A percentile compares a stretch with the other conserved stretches of the same genome.
phyloP scores from a whole-genome alignment of 1,284 basidiomycete genomes.

The Malassezia equina region DNA sequence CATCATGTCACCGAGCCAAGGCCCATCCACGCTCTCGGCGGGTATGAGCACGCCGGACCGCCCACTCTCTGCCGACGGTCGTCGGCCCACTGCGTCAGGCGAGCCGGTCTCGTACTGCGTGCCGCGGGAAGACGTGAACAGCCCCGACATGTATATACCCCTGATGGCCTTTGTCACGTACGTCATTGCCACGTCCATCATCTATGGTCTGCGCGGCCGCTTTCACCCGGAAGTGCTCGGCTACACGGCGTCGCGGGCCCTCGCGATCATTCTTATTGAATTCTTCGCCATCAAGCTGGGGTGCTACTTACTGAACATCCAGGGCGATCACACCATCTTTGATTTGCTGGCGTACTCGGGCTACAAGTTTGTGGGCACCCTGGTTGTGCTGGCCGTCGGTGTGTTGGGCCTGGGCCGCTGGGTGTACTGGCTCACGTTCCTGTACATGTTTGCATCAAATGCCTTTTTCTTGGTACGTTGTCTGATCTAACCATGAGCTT shows the following conservation, averaged over 20 bases:
- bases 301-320: slow-evolving; percentile 79
- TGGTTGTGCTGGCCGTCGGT: slow-evolving; percentile 35
- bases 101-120: slow-evolving; percentile 56
- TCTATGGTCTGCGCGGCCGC: slow-evolving; percentile 68
- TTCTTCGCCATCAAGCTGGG: slow-evolving; percentile 79
- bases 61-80: slow-evolving; percentile 1
- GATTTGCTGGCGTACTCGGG: slow-evolving; percentile 67
- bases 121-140: slow-evolving; percentile 88
- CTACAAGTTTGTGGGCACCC: slow-evolving; percentile 75
- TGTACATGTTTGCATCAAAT: slow-evolving; percentile 77
- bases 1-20: slow-evolving; percentile 11
- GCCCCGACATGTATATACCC: slow-evolving; percentile 92
- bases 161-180: slow-evolving; percentile 96
- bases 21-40: slow-evolving; percentile 7
- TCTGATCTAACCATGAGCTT: slow-evolving; percentile 53
- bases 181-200: slow-evolving; percentile 69
- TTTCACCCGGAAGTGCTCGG: slow-evolving; percentile 89
- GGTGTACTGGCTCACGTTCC: slow-evolving; percentile 63
- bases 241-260: slow-evolving; percentile 68
- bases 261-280: slow-evolving; percentile 53
- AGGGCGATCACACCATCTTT: slow-evolving; percentile 57
- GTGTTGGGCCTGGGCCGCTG: slow-evolving; percentile 50
- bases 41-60: slow-evolving; percentile 15
- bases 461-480: slow-evolving; percentile 74
- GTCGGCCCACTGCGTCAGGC: background rate